Evolutionary conservation across 1,284 basidiomycete species (phyloP).

Genomic region (Cystobasidiaceae sp.): DNA sequence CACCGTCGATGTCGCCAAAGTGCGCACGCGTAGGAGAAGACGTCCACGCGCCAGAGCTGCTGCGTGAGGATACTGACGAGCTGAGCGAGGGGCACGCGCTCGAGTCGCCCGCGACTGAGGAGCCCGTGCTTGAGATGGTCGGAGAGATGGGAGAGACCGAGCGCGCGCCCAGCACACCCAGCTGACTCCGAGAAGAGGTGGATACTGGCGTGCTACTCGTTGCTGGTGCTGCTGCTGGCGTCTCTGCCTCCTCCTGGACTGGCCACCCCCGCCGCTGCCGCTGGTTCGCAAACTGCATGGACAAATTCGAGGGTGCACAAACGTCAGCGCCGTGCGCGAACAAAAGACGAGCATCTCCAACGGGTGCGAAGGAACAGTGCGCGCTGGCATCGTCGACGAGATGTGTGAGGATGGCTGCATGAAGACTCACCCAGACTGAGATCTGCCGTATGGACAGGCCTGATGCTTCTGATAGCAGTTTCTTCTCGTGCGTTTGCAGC

Average conservation of each 20-base stretch:
- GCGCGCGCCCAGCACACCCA: not conserved
- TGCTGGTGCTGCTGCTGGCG: not conserved
- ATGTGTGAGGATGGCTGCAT: too few relatives aligned
- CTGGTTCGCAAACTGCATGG: constrained; percentile 10
- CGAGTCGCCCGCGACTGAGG: not conserved
- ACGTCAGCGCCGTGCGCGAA: not conserved
- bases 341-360: not conserved
- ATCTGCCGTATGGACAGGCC: constrained; percentile 20
- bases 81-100: constrained; percentile 11
- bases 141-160: not conserved
- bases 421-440: constrained; percentile 18
- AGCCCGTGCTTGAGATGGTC: not conserved
- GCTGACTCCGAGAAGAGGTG: not conserved
- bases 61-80: constrained; percentile 7
- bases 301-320: not conserved
- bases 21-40: not conserved
- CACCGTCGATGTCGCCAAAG: not conserved
- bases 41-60: not conserved
- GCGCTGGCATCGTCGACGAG: not conserved
- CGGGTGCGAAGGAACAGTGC: not conserved
- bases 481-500: constrained; percentile 9
- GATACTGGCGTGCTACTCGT: not conserved
- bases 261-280: constrained; percentile 15
- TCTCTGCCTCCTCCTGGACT: not conserved
- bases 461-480: constrained; percentile 8